phyloP scores from a whole-genome alignment of 805 yeast species.

The Kodamaea laetipori region DNA sequence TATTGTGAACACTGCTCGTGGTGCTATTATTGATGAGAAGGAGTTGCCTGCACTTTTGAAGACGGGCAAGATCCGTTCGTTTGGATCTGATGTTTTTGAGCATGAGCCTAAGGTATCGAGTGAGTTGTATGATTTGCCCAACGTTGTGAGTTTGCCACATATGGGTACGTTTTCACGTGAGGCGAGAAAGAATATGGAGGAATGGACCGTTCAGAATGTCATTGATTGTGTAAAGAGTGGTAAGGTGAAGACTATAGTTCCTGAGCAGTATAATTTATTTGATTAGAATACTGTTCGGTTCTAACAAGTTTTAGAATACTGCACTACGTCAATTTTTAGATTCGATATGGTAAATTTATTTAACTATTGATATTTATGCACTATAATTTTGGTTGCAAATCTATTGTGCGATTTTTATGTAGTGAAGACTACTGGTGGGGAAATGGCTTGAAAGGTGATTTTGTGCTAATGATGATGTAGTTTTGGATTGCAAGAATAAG shows the following conservation, averaged over 20 bases:
- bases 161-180: constrained; percentile 83
- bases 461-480: too few relatives aligned
- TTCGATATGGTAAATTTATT: too few relatives aligned
- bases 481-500: too few relatives aligned
- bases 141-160: constrained; percentile 81
- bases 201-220: constrained; percentile 70
- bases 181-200: constrained; percentile 80
- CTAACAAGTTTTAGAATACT: too few relatives aligned
- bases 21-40: constrained; percentile 73
- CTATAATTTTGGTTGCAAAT: too few relatives aligned
- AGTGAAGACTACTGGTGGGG: too few relatives aligned
- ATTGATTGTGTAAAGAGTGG: constrained; percentile 60
- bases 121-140: constrained; percentile 62
- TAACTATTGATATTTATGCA: too few relatives aligned
- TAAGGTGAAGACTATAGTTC: constrained; percentile 73
- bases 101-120: constrained; percentile 69
- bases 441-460: too few relatives aligned
- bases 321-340: too few relatives aligned
- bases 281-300: too few relatives aligned
- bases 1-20: constrained; percentile 84
- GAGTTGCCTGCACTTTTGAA: constrained; percentile 59
- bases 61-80: constrained; percentile 63
- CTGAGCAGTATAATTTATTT: constrained; percentile 55
- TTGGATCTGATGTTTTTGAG: constrained; percentile 78
- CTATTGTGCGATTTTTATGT: too few relatives aligned